A percentile compares a stretch with the other conserved stretches of the same genome.
phyloP scores from a whole-genome alignment of 116 monocot species.

The Cymodocea nodosa region DNA sequence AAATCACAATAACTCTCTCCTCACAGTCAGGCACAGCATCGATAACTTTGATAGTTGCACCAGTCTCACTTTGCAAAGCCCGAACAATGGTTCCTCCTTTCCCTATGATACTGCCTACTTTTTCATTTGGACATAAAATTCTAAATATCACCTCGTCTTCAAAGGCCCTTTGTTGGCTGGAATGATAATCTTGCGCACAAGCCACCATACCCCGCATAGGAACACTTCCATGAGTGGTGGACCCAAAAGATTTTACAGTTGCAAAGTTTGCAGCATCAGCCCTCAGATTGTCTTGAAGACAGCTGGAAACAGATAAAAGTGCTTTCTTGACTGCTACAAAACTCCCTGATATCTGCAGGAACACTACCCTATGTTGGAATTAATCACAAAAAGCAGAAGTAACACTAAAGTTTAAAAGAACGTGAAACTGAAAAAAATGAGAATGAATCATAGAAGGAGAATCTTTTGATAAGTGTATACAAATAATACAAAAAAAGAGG shows the following conservation, averaged over 20 bases:
- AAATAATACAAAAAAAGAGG: no score
- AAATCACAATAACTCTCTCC: slow-evolving; percentile 58
- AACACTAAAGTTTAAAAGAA: no score
- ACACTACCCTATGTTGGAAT: neutral
- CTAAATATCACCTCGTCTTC: slow-evolving; percentile 68
- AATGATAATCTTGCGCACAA: slow-evolving; percentile 31
- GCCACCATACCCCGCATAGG: slow-evolving; percentile 20
- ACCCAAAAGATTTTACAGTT: slow-evolving; percentile 19
- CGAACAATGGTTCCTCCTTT: slow-evolving; percentile 49
- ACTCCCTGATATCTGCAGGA: slow-evolving; percentile 53
- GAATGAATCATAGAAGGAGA: no score
- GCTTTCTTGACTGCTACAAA: slow-evolving; percentile 65
- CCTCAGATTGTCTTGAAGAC: slow-evolving; percentile 56
- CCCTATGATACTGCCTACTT: slow-evolving; percentile 63
- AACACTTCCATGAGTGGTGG: slow-evolving; percentile 12
- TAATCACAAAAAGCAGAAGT: no score
- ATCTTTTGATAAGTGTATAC: no score
- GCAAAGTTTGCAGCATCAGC: slow-evolving; percentile 24
- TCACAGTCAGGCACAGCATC: slow-evolving; percentile 56
- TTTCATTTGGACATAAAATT: slow-evolving; percentile 60
- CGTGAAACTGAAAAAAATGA: no score
- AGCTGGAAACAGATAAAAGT: slow-evolving; percentile 48
- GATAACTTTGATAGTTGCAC: slow-evolving; percentile 41
- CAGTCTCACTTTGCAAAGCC: slow-evolving; percentile 74
- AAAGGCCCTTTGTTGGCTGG: slow-evolving; percentile 18